Evolutionary conservation across 2,329 filamentous ascomycete genomes (phyloP).

Genomic region (Monosporascus sp.): DNA sequence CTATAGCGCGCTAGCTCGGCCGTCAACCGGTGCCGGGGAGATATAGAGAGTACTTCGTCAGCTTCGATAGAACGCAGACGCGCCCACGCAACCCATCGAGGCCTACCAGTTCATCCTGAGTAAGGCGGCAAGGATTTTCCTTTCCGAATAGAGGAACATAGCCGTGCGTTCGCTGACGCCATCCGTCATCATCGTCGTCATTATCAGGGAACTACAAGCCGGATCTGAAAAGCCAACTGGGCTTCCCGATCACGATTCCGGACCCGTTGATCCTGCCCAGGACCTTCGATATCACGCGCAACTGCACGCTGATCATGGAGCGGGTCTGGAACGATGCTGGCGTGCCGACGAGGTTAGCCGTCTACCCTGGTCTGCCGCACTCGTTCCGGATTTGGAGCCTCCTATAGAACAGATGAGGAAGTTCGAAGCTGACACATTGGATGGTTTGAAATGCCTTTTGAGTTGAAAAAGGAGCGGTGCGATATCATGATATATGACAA

Average conservation of each 20-base stretch:
- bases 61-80: constrained; percentile 21
- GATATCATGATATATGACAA: too few relatives aligned
- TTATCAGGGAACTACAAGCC: constrained; percentile 15
- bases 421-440: too few relatives aligned
- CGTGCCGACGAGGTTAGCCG: too few relatives aligned
- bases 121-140: constrained; percentile 8
- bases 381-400: too few relatives aligned
- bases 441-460: too few relatives aligned
- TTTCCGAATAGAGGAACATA: background rate
- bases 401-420: too few relatives aligned
- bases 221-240: constrained; percentile 18
- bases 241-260: constrained; percentile 18
- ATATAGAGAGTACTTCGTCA: constrained; percentile 24
- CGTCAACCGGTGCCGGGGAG: constrained; percentile 21
- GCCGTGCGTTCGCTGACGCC: too few relatives aligned
- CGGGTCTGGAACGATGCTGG: too few relatives aligned
- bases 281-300: constrained; percentile 25
- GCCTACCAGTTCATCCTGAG: constrained; percentile 18
- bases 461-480: too few relatives aligned
- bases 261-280: constrained; percentile 20
- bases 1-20: constrained; percentile 4
- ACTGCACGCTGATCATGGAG: constrained; percentile 25
- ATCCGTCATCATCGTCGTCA: background rate
- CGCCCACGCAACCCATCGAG: constrained; percentile 17
- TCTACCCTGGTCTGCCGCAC: too few relatives aligned